Evolutionary conservation across 2,329 filamentous ascomycete species (phyloP).

Genomic region (Fusarium fujikuroi): DNA sequence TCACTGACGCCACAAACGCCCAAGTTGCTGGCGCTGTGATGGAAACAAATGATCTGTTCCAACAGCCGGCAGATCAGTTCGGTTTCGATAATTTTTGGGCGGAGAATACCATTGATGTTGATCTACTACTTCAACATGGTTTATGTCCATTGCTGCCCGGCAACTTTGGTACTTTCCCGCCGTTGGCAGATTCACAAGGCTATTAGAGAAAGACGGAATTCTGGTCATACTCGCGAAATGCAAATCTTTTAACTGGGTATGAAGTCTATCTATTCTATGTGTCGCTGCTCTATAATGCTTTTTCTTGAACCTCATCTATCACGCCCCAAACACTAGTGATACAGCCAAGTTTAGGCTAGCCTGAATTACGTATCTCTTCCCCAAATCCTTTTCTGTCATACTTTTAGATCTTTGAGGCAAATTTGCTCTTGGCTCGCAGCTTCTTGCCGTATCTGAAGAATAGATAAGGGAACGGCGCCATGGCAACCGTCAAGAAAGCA

Average conservation of each 20-base stretch:
- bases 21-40: background rate
- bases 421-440: conserved; percentile 30
- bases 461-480: conserved; percentile 35
- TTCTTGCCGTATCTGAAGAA: conserved; percentile 38
- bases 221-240: background rate
- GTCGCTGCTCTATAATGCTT: background rate
- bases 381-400: accelerated
- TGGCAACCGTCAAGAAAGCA: conserved; percentile 29
- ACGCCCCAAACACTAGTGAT: too few species aligned
- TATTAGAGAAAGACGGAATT: background rate
- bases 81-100: conserved; percentile 16
- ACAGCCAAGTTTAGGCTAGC: accelerated
- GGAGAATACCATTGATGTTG: conserved; percentile 19
- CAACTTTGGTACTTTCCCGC: conserved; percentile 4
- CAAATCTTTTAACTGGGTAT: background rate
- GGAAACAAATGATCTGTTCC: background rate
- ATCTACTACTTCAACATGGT: conserved; percentile 24
- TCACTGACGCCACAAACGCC: background rate
- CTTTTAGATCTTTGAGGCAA: conserved; percentile 7
- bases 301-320: accelerated
- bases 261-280: background rate
- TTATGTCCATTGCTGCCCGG: conserved; percentile 16
- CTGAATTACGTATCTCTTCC: background rate
- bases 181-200: background rate
- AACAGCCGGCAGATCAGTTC: background rate